phyloP scores from a whole-genome alignment of 805 yeast species.

The Cyberlindnera euphorbiae region DNA sequence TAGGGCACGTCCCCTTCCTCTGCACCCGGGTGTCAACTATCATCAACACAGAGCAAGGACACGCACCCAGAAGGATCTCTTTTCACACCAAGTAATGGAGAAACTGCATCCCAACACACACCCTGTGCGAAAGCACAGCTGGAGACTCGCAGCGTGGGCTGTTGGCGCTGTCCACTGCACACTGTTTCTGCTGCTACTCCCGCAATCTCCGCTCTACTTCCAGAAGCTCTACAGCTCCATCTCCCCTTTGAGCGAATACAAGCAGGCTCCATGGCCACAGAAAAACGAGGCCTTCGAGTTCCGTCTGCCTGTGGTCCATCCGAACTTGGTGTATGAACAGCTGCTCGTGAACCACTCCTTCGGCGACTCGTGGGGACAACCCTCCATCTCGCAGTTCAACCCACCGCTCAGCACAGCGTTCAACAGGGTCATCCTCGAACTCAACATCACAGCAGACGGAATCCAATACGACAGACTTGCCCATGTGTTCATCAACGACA shows the following conservation, averaged over 20 bases:
- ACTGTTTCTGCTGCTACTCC: background rate
- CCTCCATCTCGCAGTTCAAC: conserved; percentile 36
- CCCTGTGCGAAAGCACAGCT: too few relatives aligned
- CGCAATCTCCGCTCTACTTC: too few relatives aligned
- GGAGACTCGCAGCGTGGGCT: too few relatives aligned
- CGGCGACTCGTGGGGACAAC: conserved; percentile 58
- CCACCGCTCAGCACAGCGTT: conserved; percentile 44
- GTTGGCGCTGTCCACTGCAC: too few relatives aligned
- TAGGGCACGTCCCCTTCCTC: too few relatives aligned
- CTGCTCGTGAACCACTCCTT: conserved; percentile 42
- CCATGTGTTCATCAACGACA: conserved; percentile 56
- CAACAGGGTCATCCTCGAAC: conserved; percentile 48
- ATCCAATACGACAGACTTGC: conserved; percentile 64
- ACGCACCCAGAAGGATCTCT: too few relatives aligned
- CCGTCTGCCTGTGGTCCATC: conserved; percentile 19
- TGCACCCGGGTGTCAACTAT: too few relatives aligned
- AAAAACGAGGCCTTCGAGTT: conserved; percentile 22
- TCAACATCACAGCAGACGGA: conserved; percentile 50
- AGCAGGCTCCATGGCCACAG: conserved; percentile 3
- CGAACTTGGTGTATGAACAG: conserved; percentile 33
- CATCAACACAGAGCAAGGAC: too few relatives aligned
- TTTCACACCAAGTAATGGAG: too few relatives aligned
- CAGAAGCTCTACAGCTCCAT: too few relatives aligned
- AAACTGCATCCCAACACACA: too few relatives aligned
- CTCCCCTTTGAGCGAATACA: too few relatives aligned